These are phyloP conservation scores for Nakazawaea holstii DNA, from an alignment of 805 yeast species.

Conservation along the genomic window DNA sequence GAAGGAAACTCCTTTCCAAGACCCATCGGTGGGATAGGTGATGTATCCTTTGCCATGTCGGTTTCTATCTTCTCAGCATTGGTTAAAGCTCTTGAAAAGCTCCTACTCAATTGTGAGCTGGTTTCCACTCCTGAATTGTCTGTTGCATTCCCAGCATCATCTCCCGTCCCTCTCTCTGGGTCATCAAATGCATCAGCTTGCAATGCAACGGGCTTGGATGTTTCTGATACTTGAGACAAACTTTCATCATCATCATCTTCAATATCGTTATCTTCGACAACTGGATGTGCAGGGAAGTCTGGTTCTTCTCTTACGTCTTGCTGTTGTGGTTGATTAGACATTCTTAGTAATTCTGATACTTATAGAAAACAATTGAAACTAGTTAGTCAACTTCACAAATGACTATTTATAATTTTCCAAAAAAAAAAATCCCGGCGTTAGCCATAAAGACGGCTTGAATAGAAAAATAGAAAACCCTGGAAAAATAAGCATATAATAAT, in stretches of 20 bases:
- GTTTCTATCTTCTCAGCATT: slow-evolving; percentile 25
- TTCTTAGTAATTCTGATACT: no score
- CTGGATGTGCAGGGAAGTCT: no score
- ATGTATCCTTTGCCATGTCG: slow-evolving; percentile 24
- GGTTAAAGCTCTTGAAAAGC: slow-evolving; percentile 36
- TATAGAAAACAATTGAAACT: no score
- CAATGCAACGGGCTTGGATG: not conserved
- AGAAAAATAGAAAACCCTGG: no score
- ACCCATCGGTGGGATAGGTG: slow-evolving; percentile 59
- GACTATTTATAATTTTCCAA: no score
- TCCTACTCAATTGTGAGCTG: not conserved
- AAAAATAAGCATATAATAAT: no score
- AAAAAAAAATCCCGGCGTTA: no score
- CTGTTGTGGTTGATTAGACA: no score
- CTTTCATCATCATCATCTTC: not conserved
- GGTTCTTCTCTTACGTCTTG: no score
- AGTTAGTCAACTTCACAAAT: no score
- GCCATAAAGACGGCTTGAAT: no score
- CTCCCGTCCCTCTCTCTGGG: no score
- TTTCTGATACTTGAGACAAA: not conserved
- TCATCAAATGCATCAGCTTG: not conserved
- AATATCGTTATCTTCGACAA: not conserved
- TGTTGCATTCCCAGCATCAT: not conserved
- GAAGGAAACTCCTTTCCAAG: slow-evolving; percentile 61
- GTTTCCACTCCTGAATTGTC: not conserved